These are phyloP conservation scores for Paxillus rubicundulus DNA, from an alignment of 768 basidiomycete species.

Conservation along the genomic window DNA sequence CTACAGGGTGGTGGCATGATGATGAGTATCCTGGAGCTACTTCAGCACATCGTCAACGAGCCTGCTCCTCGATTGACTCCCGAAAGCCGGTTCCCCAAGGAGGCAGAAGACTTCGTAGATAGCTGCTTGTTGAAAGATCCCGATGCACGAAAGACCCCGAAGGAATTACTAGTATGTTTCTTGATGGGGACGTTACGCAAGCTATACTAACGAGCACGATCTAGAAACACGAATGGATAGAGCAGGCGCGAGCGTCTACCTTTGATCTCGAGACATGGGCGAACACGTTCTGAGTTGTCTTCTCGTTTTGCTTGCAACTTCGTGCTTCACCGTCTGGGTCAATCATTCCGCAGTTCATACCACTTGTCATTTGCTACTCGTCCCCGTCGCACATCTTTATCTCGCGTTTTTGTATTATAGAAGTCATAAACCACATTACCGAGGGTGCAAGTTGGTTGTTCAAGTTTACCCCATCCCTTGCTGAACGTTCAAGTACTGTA, in stretches of 20 bases:
- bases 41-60: conserved; percentile 99
- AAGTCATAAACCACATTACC: conserved; percentile 11
- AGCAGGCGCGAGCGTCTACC: conserved; percentile 52
- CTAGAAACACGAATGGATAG: conserved; percentile 77
- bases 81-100: conserved; percentile 66
- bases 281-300: conserved; percentile 55
- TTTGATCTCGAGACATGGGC: conserved; percentile 83
- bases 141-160: conserved; percentile 76
- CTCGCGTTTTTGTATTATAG: conserved; percentile 33
- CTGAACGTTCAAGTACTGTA: background rate
- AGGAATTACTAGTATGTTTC: conserved; percentile 67
- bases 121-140: conserved; percentile 91
- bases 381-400: conserved; percentile 25
- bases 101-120: conserved; percentile 85
- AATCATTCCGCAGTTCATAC: conserved; percentile 21
- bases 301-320: conserved; percentile 12
- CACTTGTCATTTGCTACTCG: conserved; percentile 27
- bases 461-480: background rate
- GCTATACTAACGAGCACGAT: conserved; percentile 7
- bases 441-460: background rate
- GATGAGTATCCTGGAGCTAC: conserved; percentile 94
- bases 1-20: conserved; percentile 95
- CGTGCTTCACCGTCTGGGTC: conserved; percentile 6
- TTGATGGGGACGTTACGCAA: background rate
- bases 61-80: conserved; percentile 86